Conservation (phyloP, 2,329 filamentous ascomycete genomes). For the Alternaria panax region DNA sequence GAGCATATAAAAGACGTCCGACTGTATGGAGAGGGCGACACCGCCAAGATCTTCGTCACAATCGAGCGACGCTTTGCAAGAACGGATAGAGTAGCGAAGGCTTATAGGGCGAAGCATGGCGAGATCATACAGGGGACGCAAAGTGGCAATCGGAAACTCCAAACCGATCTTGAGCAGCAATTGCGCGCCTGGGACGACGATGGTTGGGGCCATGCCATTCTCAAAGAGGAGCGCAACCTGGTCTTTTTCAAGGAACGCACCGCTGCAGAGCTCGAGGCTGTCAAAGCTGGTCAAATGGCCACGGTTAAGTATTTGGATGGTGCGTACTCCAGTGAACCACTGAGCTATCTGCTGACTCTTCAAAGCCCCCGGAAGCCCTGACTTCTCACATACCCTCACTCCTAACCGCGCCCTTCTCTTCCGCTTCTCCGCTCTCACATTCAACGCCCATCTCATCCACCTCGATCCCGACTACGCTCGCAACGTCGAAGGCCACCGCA, state of each 20-base stretch:
- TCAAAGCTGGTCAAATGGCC: slow-evolving; percentile 35
- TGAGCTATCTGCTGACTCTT: slow-evolving; percentile 19
- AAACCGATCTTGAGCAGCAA: slow-evolving; percentile 11
- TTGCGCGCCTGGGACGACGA: neutral
- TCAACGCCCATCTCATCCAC: slow-evolving; percentile 93
- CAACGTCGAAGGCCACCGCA: slow-evolving; percentile 74
- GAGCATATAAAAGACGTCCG: slow-evolving; percentile 58
- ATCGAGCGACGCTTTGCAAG: slow-evolving; percentile 62
- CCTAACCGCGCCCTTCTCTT: slow-evolving; percentile 80
- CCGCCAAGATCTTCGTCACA: slow-evolving; percentile 64
- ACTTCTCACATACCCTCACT: slow-evolving; percentile 66
- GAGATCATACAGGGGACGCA: neutral
- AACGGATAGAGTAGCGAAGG: slow-evolving; percentile 23
- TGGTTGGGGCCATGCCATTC: slow-evolving; percentile 44
- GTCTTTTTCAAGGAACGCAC: slow-evolving; percentile 67
- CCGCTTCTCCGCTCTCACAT: slow-evolving; percentile 83
- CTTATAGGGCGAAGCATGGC: neutral
- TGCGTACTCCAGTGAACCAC: slow-evolving; percentile 21
- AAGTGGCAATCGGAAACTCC: neutral
- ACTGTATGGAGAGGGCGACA: slow-evolving; percentile 59
- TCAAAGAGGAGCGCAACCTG: slow-evolving; percentile 67
- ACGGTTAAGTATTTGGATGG: slow-evolving; percentile 50
- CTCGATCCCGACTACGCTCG: slow-evolving; percentile 75
- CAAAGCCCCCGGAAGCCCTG: slow-evolving; percentile 59
- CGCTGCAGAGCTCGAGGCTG: slow-evolving; percentile 46